Evolutionary conservation across 1,284 basidiomycete genomes (phyloP).

Genomic region (Cryptococcus sp.): DNA sequence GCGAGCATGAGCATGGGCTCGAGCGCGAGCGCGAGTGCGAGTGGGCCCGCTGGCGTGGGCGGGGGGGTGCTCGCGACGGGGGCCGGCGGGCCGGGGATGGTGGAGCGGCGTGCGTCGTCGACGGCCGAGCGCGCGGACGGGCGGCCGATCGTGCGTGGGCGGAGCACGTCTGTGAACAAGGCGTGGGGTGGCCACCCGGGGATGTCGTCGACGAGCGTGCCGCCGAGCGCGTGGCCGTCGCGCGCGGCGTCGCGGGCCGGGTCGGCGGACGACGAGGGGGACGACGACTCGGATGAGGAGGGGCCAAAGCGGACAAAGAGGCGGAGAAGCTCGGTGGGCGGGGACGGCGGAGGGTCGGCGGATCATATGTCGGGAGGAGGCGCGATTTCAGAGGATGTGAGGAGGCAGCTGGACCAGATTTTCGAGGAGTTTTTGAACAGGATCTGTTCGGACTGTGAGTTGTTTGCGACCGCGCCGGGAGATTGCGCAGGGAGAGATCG

Average conservation of each 20-base stretch:
- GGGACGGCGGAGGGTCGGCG: constrained; percentile 14
- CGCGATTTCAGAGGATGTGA: constrained; percentile 61
- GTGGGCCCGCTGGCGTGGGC: too few species aligned
- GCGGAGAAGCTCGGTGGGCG: constrained; percentile 38
- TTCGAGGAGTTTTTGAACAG: constrained; percentile 86
- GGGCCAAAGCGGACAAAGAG: constrained; percentile 35
- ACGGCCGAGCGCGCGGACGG: constrained; percentile 34
- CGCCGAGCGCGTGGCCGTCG: constrained; percentile 45
- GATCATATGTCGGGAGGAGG: constrained; percentile 20
- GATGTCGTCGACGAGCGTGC: constrained; percentile 34
- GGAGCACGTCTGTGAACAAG: constrained; percentile 40
- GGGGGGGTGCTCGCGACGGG: too few species aligned
- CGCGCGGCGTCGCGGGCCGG: constrained; percentile 12
- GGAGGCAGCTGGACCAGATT: constrained; percentile 76
- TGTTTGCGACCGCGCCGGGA: neutral
- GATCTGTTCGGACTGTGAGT: constrained; percentile 84
- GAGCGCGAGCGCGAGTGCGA: too few species aligned
- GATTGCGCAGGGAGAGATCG: neutral
- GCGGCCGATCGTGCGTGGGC: constrained; percentile 34
- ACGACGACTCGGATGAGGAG: constrained; percentile 42
- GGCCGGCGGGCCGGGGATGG: neutral
- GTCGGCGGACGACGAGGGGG: constrained; percentile 37
- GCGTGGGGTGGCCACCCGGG: constrained; percentile 14
- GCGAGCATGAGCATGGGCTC: too few species aligned
- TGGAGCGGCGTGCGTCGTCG: constrained; percentile 18